These are phyloP conservation scores for Ogataea glucozyma DNA, from an alignment of 805 yeast genomes.

Conservation along the genomic window DNA sequence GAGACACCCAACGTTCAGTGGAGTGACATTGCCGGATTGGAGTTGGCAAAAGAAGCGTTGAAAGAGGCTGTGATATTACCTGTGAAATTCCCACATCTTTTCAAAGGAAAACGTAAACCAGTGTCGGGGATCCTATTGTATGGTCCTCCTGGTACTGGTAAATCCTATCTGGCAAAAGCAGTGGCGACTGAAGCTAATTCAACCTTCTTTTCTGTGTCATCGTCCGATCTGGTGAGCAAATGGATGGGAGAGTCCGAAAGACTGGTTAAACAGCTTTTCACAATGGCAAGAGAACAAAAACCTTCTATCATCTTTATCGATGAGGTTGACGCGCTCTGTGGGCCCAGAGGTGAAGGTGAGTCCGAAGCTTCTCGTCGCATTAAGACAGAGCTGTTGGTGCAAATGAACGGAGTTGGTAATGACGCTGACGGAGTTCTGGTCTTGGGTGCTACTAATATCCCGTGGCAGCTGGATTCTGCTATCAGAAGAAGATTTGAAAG, in stretches of 20 bases:
- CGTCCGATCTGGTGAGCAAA: slow-evolving; percentile 92
- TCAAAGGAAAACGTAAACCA: slow-evolving; percentile 93
- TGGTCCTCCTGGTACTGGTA: slow-evolving; percentile 98
- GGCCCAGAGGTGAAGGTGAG: slow-evolving; percentile 97
- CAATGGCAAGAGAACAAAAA: slow-evolving; percentile 94
- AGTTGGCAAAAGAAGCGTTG: slow-evolving; percentile 91
- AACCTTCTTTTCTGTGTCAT: slow-evolving; percentile 94
- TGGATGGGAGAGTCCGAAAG: slow-evolving; percentile 99
- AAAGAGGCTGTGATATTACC: slow-evolving; percentile 98
- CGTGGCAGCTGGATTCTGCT: slow-evolving; percentile 98
- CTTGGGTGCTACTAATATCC: slow-evolving; percentile 96
- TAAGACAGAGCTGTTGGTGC: slow-evolving; percentile 92
- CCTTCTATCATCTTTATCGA: slow-evolving; percentile 96
- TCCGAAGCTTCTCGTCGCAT: slow-evolving; percentile 95
- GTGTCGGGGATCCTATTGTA: slow-evolving; percentile 84
- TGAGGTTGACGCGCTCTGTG: slow-evolving; percentile 97
- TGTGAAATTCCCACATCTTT: slow-evolving; percentile 92
- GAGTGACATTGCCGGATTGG: slow-evolving; percentile 96
- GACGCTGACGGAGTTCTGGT: slow-evolving; percentile 91
- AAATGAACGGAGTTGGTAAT: slow-evolving; percentile 98
- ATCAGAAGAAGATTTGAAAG: slow-evolving; percentile 94
- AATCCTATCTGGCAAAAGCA: slow-evolving; percentile 94
- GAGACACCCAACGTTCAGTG: slow-evolving; percentile 92
- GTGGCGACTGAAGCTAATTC: slow-evolving; percentile 98
- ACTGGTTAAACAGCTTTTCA: slow-evolving; percentile 89